Conservation (phyloP, 129 eudicot species). For the Chrysanthemum lavandulifolium region DNA sequence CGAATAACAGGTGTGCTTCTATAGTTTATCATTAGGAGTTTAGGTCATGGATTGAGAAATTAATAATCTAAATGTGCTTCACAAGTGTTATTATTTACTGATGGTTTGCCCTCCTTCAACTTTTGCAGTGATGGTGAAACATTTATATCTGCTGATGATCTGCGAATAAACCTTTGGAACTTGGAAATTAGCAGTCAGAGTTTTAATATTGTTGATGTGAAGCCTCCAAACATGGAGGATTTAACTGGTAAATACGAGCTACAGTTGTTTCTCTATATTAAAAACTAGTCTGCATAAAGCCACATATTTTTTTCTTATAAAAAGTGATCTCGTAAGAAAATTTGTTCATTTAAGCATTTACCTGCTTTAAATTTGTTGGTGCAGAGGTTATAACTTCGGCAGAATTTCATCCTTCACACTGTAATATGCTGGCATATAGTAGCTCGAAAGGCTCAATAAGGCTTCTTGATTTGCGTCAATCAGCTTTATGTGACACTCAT, state of each 20-base stretch:
- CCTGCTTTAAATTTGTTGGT: conserved; percentile 18
- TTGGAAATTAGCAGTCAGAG: conserved; percentile 89
- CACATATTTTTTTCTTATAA: background rate
- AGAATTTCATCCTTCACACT: conserved; percentile 92
- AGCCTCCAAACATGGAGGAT: conserved; percentile 98
- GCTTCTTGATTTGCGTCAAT: conserved; percentile 87
- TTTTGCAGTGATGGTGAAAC: conserved; percentile 91
- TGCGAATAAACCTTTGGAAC: conserved; percentile 97
- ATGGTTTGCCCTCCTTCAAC: conserved; percentile 19
- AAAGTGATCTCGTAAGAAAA: background rate
- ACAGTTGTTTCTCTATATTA: background rate
- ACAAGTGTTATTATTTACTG: background rate
- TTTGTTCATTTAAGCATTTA: no score
- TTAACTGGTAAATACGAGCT: conserved; percentile 61
- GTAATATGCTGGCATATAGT: conserved; percentile 90
- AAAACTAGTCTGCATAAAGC: background rate
- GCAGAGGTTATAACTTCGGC: conserved; percentile 99
- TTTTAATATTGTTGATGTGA: conserved; percentile 90
- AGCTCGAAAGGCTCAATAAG: conserved; percentile 97
- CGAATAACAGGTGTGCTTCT: conserved; percentile 71
- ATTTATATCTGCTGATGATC: conserved; percentile 97
- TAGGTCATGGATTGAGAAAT: background rate
- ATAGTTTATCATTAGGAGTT: background rate
- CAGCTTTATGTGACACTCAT: conserved; percentile 92
- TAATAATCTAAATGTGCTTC: conserved; percentile 2